Conservation (phyloP, 768 basidiomycete species). For the Trametes elegans region DNA sequence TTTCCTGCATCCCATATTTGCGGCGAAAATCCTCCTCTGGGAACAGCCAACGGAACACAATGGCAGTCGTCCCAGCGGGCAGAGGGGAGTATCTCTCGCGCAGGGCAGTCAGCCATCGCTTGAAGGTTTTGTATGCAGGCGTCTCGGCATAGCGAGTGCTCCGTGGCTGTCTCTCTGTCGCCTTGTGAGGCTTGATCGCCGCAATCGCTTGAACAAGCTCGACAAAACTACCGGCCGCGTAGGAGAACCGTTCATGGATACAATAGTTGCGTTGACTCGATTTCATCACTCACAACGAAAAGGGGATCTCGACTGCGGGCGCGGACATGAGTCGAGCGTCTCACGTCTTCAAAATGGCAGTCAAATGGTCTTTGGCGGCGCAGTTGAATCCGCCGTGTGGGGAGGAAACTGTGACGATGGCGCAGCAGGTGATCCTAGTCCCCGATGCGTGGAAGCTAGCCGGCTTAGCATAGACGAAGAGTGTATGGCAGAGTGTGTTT, state of each 20-base stretch:
- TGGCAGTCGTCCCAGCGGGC: conserved; percentile 46
- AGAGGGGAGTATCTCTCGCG: conserved; percentile 19
- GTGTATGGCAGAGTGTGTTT: neutral
- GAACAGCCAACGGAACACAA: conserved; percentile 75
- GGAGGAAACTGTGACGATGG: neutral
- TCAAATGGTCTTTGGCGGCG: neutral
- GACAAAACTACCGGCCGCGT: conserved; percentile 12
- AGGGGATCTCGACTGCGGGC: conserved; percentile 4
- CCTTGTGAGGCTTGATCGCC: conserved; percentile 11
- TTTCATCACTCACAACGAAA: conserved; percentile 10
- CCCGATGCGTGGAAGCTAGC: no score
- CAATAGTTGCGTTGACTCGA: neutral
- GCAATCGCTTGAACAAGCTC: conserved; percentile 18
- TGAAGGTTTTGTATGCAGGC: conserved; percentile 17
- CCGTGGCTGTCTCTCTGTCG: conserved; percentile 2
- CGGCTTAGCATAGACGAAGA: neutral
- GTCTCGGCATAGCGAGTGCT: conserved; percentile 5
- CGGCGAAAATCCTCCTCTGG: conserved; percentile 75
- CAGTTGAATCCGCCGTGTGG: no score
- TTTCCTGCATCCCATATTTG: conserved; percentile 74
- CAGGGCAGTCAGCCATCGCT: conserved; percentile 21
- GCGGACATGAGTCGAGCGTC: conserved; percentile 4
- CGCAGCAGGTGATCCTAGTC: no score
- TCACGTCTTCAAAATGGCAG: neutral
- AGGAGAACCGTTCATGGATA: neutral